These are phyloP conservation scores for Ephemerocybe angulata DNA, from an alignment of 768 basidiomycete species.

Conservation along the genomic window DNA sequence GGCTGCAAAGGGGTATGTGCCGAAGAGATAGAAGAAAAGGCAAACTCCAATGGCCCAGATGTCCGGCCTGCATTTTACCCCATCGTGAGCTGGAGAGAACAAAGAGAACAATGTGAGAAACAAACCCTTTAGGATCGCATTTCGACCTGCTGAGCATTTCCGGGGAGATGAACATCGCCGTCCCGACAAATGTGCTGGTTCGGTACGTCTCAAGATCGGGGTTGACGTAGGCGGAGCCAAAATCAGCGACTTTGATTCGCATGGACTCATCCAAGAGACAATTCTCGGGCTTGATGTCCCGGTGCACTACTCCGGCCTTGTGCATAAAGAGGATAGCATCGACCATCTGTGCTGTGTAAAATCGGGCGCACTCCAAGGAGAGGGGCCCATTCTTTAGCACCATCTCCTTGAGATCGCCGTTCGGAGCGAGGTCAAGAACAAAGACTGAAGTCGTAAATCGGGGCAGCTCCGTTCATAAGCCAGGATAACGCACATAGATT, in stretches of 20 bases:
- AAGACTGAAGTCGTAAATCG: conserved; percentile 50
- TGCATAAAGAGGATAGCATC: conserved; percentile 93
- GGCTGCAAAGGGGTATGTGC: conserved; percentile 88
- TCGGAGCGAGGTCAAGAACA: conserved; percentile 69
- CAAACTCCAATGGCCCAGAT: conserved; percentile 96
- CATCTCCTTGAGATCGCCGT: conserved; percentile 74
- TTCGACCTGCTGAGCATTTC: conserved; percentile 57
- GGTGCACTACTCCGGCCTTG: conserved; percentile 82
- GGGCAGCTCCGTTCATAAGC: neutral
- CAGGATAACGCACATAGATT: conserved; percentile 66
- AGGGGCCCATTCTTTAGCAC: conserved; percentile 83
- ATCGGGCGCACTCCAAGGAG: conserved; percentile 67
- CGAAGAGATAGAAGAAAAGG: conserved; percentile 88
- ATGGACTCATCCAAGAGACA: conserved; percentile 83
- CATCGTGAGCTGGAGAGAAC: conserved; percentile 12
- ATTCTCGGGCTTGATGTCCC: conserved; percentile 88
- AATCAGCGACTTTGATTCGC: conserved; percentile 94
- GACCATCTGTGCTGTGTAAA: conserved; percentile 87
- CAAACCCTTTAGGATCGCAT: conserved; percentile 73
- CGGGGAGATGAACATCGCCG: conserved; percentile 24
- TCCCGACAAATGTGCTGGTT: conserved; percentile 31
- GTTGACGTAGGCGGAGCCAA: conserved; percentile 84
- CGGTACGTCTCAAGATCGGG: conserved; percentile 33
- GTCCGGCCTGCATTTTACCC: conserved; percentile 68
- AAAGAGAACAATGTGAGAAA: conserved; percentile 12